Base-by-base conservation (phyloP, 2,329 filamentous ascomycete genomes). In the Arthroderma uncinatum region DNA sequence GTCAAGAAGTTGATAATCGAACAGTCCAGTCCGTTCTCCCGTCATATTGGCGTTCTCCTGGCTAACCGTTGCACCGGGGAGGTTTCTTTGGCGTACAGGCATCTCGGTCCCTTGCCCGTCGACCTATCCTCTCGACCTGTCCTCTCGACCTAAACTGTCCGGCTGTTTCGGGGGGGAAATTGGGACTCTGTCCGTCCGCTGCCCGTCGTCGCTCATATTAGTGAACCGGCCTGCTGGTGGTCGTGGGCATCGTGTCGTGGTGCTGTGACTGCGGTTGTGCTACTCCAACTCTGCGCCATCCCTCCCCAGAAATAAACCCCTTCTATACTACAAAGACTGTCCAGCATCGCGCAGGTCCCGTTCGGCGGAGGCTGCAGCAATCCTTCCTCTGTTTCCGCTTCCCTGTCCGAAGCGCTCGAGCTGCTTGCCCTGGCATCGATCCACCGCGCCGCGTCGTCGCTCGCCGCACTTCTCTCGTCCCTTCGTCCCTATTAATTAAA, bases 121-220 rank as follows among this genome's bases (percentile, higher is more conserved):
- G 6, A 12, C 12, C 33, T 12, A 34, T n/a, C 33, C 33, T 34
- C 6, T 34, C 33, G 33, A 34, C 39, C 23, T 42, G 39, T 19
- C 39, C 39, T n/a, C 39, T 42, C 39, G 39, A 42, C 39, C 39
- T 42, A 30, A 48, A 48, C 44, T 48, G 44, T 48, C 44, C 44
- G 44, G 44, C 21, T 48, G 44, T 48, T 48, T 48, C 44, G 44
- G 44, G 44, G 25, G 44, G 44, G 44, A 48, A 48, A 48, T 48
- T 48, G 44, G 44, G 10, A 19, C n/a, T 21, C 16, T 37, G 9
- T 8, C 12, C 10, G 3, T 28, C 21, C 21, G 23, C 21, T 25
- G 4, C 8, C 12, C 23, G 10, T 30, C 10, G 21, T 12, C 8
- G n/a, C 9, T 48, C 21, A 21, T 48, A 30, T 30, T 28, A 48